Evolutionary conservation across 768 basidiomycete species (phyloP).

Genomic region (Peribolospora baueri): DNA sequence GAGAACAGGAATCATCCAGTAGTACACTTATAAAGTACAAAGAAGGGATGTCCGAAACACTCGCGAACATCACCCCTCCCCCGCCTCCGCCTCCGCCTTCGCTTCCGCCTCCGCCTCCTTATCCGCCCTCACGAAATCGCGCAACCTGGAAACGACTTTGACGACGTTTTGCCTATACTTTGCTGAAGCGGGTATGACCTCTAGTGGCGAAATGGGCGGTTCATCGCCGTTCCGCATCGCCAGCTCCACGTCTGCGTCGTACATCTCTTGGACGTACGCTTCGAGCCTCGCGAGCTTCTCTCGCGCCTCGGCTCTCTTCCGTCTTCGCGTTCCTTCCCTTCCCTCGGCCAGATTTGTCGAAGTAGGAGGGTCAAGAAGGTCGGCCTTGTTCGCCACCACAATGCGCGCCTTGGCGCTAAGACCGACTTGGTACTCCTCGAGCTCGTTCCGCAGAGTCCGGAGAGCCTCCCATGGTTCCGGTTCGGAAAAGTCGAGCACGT

Average conservation of each 20-base stretch:
- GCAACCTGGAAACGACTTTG: conserved; percentile 43
- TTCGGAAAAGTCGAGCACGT: conserved; percentile 67
- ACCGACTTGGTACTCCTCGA: conserved; percentile 48
- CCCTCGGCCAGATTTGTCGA: neutral
- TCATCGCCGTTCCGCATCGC: too few relatives aligned
- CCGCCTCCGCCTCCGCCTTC: conserved; percentile 46
- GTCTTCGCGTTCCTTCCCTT: neutral
- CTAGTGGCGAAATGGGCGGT: neutral
- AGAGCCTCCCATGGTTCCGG: conserved; percentile 58
- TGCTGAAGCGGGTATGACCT: conserved; percentile 56
- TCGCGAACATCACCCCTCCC: conserved; percentile 29
- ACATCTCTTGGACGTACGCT: conserved; percentile 8
- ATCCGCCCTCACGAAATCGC: conserved; percentile 45
- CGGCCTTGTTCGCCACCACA: conserved; percentile 88
- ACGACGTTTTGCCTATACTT: conserved; percentile 63
- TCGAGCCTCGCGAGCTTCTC: conserved; percentile 7
- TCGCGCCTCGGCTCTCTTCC: neutral
- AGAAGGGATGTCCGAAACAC: too few relatives aligned
- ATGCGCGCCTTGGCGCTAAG: conserved; percentile 52
- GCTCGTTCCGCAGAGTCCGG: conserved; percentile 43
- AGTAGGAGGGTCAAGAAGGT: conserved; percentile 33
- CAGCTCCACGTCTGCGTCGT: conserved; percentile 25
- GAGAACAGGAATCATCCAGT: too few relatives aligned
- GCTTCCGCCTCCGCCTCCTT: conserved; percentile 57
- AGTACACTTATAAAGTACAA: too few relatives aligned